These are phyloP conservation scores for Globisporangium sylvaticum DNA, from an alignment of 352 stramenopile genomes.

Conservation along the genomic window DNA sequence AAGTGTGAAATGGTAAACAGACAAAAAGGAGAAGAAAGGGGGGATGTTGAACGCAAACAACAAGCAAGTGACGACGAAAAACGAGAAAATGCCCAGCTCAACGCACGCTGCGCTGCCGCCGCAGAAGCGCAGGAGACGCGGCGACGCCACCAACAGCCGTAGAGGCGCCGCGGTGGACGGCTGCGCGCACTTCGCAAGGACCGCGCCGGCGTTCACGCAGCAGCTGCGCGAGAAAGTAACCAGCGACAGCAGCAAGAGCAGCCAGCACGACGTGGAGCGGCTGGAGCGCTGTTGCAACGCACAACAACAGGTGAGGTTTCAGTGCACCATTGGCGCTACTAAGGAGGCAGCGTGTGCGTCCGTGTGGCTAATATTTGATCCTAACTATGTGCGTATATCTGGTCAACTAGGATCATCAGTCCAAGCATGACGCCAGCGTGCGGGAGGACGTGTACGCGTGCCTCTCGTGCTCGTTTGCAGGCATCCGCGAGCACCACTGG, in stretches of 20 bases:
- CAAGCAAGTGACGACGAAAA: too few relatives aligned
- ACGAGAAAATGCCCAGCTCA: too few relatives aligned
- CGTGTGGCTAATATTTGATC: background rate
- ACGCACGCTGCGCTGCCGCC: background rate
- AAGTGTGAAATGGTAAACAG: too few relatives aligned
- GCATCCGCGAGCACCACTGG: slow-evolving; percentile 30
- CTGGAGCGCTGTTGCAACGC: background rate
- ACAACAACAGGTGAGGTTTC: background rate
- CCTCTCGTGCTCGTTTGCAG: slow-evolving; percentile 47
- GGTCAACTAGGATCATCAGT: background rate
- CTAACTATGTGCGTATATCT: background rate
- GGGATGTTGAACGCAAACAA: too few relatives aligned
- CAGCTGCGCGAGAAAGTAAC: background rate
- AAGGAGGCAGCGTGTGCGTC: background rate
- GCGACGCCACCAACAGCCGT: background rate
- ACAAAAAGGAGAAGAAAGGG: too few relatives aligned
- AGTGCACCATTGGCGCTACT: background rate
- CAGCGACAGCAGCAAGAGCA: background rate
- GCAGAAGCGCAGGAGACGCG: slow-evolving; percentile 5
- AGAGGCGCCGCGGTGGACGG: background rate
- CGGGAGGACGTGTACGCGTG: slow-evolving; percentile 36
- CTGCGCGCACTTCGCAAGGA: slow-evolving; percentile 1
- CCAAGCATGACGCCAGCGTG: background rate
- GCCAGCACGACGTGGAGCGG: background rate
- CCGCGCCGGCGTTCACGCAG: background rate